These are phyloP conservation scores for Suillus spraguei DNA, from an alignment of 768 basidiomycete genomes.

Conservation along the genomic window DNA sequence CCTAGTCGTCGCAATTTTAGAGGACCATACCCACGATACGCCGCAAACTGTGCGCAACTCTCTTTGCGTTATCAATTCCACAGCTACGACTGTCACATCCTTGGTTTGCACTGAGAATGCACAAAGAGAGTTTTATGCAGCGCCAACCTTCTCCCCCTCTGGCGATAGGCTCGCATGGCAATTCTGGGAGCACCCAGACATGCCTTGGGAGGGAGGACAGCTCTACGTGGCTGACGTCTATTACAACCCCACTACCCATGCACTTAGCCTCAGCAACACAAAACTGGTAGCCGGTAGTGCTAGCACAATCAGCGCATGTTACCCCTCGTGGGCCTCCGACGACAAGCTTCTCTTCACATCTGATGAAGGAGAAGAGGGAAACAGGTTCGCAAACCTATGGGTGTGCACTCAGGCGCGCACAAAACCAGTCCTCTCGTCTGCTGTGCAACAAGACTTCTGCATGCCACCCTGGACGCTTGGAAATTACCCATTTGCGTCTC, in stretches of 20 bases:
- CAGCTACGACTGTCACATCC: constrained; percentile 43
- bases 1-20: constrained; percentile 62
- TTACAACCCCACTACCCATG: constrained; percentile 20
- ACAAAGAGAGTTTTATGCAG: constrained; percentile 54
- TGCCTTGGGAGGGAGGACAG: constrained; percentile 72
- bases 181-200: constrained; percentile 69
- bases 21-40: constrained; percentile 63
- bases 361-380: constrained; percentile 60
- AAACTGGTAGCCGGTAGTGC: constrained; percentile 3
- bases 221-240: constrained; percentile 55
- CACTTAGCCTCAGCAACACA: background rate
- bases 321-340: constrained; percentile 62
- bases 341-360: constrained; percentile 62
- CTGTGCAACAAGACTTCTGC: constrained; percentile 56
- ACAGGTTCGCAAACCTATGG: constrained; percentile 71
- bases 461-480: constrained; percentile 59
- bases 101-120: constrained; percentile 59
- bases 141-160: constrained; percentile 60
- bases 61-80: constrained; percentile 57
- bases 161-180: constrained; percentile 62
- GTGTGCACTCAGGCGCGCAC: constrained; percentile 37
- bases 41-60: constrained; percentile 46
- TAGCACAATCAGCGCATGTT: constrained; percentile 40
- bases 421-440: constrained; percentile 1
- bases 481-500: constrained; percentile 46